Evolutionary conservation across 169 alveolate species (phyloP).

Genomic region (Plasmodium ovale): DNA sequence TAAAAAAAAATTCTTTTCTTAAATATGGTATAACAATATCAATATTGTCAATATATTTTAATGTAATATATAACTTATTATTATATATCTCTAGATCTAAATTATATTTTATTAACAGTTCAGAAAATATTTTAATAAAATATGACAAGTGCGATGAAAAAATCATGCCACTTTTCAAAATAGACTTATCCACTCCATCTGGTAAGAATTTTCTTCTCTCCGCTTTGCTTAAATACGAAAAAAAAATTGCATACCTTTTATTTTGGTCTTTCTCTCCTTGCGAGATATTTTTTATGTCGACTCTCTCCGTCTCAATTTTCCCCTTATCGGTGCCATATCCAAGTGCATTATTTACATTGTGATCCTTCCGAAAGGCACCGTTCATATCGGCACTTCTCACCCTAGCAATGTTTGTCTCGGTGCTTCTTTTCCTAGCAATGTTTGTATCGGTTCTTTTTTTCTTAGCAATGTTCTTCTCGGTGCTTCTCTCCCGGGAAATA

Average conservation of each 20-base stretch:
- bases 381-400: too few relatives aligned
- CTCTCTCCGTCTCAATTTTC: not conserved
- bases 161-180: not conserved
- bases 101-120: conserved; percentile 26
- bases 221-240: not conserved
- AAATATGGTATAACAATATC: conserved; percentile 8
- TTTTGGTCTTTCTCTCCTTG: not conserved
- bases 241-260: not conserved
- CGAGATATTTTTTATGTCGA: not conserved
- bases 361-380: too few relatives aligned
- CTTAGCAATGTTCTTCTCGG: too few relatives aligned
- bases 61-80: conserved; percentile 17
- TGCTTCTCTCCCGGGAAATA: too few relatives aligned
- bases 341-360: too few relatives aligned
- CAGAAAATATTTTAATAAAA: conserved; percentile 13
- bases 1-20: conserved; percentile 28
- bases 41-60: conserved; percentile 12
- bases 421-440: too few relatives aligned
- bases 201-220: not conserved
- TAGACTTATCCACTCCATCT: not conserved
- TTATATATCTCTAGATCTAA: conserved; percentile 4
- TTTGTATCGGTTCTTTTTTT: too few relatives aligned
- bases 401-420: too few relatives aligned
- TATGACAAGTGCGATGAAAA: not conserved
- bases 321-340: not conserved